Base-by-base conservation (phyloP, 257 asterid species). In the Agastache rugosa region DNA sequence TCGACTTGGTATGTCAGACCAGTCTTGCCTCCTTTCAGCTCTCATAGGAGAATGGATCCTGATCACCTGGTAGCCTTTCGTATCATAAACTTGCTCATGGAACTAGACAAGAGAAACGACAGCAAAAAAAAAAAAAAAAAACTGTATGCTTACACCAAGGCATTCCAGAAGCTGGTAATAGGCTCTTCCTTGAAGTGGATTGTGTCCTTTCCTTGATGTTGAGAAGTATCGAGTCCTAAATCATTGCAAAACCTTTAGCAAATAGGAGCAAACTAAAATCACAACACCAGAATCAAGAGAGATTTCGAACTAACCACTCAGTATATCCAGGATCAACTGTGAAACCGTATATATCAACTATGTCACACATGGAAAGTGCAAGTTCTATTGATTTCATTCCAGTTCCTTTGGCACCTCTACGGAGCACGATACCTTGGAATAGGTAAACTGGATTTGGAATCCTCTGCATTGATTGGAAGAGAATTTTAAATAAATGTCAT, bases 321-420 rank as follows among this genome's bases (percentile, higher is more conserved):
- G 99, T 95, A 81, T 95, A 95, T 78, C 99, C 99, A 77, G 98
- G 99, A 87, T 95, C 98, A 70, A 95, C 99, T 23, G 99, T 95
- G 84, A 95, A 95, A 64, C 99, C 99, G 66, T 90, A 95, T 55
- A 92, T 92, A 87, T 95, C 97, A 73, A 95, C 97, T 77, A 85
- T 67, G 81, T 95, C 99, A 55, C 98, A 95, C 98, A 92, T 95
- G 78, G 99, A 95, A 81, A 95, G 98, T 17, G 98, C 98, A 42
- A 95, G 89, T 77, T 95, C 99, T 84, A 95, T 86, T 62, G 99
- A 92, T 85, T 95, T 92, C 99, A 95, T 95, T 83, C 99, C 99
- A 69, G 99, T 95, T 79, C 99, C 99, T 83, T 95, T 92, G 78
- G 98, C 98, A 81, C 99, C 99, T 78, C 98, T 81, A 48, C 97